Evolutionary conservation across 2,329 filamentous ascomycete genomes (phyloP).

Genomic region (Cytospora piceicola): DNA sequence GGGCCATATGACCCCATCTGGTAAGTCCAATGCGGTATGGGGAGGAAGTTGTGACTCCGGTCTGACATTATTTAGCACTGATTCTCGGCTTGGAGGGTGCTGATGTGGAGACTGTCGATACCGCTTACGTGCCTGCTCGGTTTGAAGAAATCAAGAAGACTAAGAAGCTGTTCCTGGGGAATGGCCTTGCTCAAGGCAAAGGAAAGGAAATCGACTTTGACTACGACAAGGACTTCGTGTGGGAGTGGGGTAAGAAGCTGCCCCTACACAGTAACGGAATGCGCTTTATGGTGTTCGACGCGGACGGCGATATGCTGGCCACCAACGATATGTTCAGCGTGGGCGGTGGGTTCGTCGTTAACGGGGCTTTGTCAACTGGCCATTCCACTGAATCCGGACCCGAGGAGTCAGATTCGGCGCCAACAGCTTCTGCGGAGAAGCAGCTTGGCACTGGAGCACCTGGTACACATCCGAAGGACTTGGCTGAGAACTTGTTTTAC

Average conservation of each 20-base stretch:
- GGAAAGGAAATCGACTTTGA: conserved; percentile 54
- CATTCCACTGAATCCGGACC: conserved; percentile 25
- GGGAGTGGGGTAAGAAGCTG: conserved; percentile 57
- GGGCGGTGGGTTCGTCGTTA: conserved; percentile 57
- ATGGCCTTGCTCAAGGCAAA: conserved; percentile 44
- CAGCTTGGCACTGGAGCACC: background rate
- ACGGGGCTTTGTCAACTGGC: conserved; percentile 51
- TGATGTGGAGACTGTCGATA: conserved; percentile 54
- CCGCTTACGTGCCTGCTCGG: conserved; percentile 50
- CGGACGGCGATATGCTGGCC: conserved; percentile 50
- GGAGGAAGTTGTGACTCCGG: background rate
- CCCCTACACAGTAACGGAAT: conserved; percentile 57
- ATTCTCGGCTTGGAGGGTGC: conserved; percentile 54
- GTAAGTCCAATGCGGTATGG: background rate
- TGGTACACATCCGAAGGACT: conserved; percentile 48
- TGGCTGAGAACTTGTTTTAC: conserved; percentile 57
- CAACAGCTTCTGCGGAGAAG: conserved; percentile 28
- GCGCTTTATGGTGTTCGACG: conserved; percentile 55
- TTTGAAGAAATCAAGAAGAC: conserved; percentile 51
- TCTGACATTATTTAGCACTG: conserved; percentile 39
- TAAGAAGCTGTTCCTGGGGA: conserved; percentile 50
- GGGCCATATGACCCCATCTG: conserved; percentile 55
- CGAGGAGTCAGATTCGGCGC: conserved; percentile 23
- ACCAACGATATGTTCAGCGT: conserved; percentile 57
- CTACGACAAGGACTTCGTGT: conserved; percentile 53